phyloP scores from a whole-genome alignment of 192 early-diverging fungal genomes.

The Entomortierella parvispora region DNA sequence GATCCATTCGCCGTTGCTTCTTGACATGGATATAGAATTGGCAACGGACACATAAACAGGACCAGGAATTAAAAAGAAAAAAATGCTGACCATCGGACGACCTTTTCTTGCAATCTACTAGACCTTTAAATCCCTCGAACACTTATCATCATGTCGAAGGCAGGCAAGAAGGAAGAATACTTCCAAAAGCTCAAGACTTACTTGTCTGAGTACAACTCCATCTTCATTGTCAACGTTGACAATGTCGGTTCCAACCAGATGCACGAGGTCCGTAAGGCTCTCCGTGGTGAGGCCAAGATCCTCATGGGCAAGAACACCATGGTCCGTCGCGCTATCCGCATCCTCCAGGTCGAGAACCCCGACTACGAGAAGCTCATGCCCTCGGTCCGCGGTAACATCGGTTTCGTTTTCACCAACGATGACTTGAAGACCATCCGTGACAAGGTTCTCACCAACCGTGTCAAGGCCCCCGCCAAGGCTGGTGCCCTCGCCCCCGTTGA shows the following conservation, averaged over 20 bases:
- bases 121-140: slow-evolving; percentile 74
- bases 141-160: slow-evolving; percentile 93
- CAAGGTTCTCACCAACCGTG: slow-evolving; percentile 92
- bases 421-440: slow-evolving; percentile 96
- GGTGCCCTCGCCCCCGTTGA: slow-evolving; percentile 94
- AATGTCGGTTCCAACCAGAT: slow-evolving; percentile 99
- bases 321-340: slow-evolving; percentile 87
- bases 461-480: slow-evolving; percentile 92
- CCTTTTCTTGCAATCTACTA: slow-evolving; percentile 3
- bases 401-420: slow-evolving; percentile 99
- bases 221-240: slow-evolving; percentile 99
- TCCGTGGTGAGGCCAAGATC: slow-evolving; percentile 92
- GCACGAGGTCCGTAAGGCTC: slow-evolving; percentile 93
- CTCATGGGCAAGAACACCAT: slow-evolving; percentile 99
- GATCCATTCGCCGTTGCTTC: too few species aligned
- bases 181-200: slow-evolving; percentile 91
- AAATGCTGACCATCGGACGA: background rate
- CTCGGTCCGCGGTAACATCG: slow-evolving; percentile 94
- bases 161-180: slow-evolving; percentile 99
- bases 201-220: slow-evolving; percentile 93
- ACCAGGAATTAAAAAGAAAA: background rate
- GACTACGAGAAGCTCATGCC: slow-evolving; percentile 86
- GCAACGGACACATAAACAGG: too few species aligned
- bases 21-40: too few species aligned
- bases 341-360: slow-evolving; percentile 77